phyloP scores from a whole-genome alignment of 768 basidiomycete species.

The Kwoniella dendrophila region DNA sequence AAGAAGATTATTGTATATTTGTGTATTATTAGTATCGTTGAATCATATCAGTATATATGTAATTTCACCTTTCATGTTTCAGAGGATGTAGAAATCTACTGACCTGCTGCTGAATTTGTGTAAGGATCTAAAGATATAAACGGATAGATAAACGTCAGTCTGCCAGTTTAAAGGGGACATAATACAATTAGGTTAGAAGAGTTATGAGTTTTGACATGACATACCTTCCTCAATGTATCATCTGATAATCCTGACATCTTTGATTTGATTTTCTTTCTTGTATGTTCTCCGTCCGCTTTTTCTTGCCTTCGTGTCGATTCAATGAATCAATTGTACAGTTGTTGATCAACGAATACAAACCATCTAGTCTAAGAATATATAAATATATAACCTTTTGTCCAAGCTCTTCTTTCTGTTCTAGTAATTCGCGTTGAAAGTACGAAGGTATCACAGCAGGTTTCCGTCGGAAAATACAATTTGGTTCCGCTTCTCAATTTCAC shows the following conservation, averaged over 20 bases:
- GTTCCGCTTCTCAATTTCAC: not conserved
- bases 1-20: not conserved
- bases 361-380: too few relatives aligned
- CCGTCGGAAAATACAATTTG: slow-evolving; percentile 8
- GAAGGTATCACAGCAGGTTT: not conserved
- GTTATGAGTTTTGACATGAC: not conserved
- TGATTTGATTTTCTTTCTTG: not conserved
- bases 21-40: too few relatives aligned
- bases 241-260: slow-evolving; percentile 68
- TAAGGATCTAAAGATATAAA: slow-evolving; percentile 67
- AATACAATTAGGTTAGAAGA: not conserved
- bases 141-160: not conserved
- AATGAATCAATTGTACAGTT: not conserved
- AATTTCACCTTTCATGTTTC: not conserved
- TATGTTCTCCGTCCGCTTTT: too few relatives aligned
- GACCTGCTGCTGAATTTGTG: slow-evolving; percentile 87
- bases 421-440: not conserved
- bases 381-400: too few relatives aligned
- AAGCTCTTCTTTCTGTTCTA: too few relatives aligned
- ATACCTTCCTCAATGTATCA: slow-evolving; percentile 78
- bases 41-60: too few relatives aligned
- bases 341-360: too few relatives aligned
- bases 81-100: not conserved
- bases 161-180: not conserved
- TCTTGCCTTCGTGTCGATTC: too few relatives aligned